These are phyloP conservation scores for Cyberlindnera bimundalis DNA, from an alignment of 805 yeast species.

Conservation along the genomic window DNA sequence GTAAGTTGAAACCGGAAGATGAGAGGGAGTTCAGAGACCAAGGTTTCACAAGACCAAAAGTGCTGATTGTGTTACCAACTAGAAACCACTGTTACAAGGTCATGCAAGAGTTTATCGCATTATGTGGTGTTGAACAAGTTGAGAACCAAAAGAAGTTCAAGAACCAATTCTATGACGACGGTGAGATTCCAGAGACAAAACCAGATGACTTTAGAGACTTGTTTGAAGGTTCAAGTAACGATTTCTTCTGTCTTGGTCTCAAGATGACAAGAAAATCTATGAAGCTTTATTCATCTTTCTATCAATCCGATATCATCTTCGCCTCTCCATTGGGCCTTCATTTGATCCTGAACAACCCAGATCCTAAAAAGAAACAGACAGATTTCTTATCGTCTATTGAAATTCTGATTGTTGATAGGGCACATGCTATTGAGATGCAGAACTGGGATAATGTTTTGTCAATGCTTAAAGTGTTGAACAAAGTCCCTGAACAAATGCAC, in stretches of 20 bases:
- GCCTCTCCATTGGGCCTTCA: constrained; percentile 92
- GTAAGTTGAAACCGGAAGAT: constrained; percentile 35
- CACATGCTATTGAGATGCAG: constrained; percentile 86
- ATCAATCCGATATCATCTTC: constrained; percentile 77
- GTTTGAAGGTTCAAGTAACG: constrained; percentile 88
- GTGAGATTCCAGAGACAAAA: constrained; percentile 46
- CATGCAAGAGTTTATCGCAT: constrained; percentile 54
- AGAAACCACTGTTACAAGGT: constrained; percentile 72
- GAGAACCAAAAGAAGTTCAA: constrained; percentile 78
- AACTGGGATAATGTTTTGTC: constrained; percentile 83
- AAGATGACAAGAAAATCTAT: constrained; percentile 86
- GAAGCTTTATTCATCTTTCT: constrained; percentile 79
- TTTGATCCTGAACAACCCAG: constrained; percentile 67
- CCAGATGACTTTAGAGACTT: constrained; percentile 79
- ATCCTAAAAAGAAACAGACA: constrained; percentile 54
- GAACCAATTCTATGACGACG: constrained; percentile 59
- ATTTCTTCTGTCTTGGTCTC: constrained; percentile 86
- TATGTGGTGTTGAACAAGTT: constrained; percentile 68
- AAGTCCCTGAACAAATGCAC: constrained; percentile 73
- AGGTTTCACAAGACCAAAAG: constrained; percentile 93
- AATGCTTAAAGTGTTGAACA: constrained; percentile 65
- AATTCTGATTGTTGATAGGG: constrained; percentile 71
- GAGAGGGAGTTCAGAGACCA: constrained; percentile 79
- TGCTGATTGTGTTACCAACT: constrained; percentile 78
- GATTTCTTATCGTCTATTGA: constrained; percentile 92